Base-by-base conservation (phyloP, 352 stramenopile genomes). In the Phytophthora citricola region DNA sequence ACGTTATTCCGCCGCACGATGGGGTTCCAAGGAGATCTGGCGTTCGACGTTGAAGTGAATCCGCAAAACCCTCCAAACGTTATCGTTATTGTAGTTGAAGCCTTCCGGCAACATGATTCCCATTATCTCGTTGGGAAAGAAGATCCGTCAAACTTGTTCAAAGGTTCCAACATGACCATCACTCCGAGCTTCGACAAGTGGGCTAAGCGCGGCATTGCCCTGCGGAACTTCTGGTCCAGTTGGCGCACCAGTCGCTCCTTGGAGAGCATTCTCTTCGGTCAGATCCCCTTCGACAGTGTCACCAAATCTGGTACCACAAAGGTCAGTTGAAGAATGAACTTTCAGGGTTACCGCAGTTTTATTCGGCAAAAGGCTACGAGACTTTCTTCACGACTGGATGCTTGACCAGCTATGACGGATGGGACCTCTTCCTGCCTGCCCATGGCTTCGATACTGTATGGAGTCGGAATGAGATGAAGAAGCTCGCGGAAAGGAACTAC, bases 361-460 rank as follows among this genome's bases (percentile, higher is more conserved):
- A 84, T 44, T 70, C 75, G 11, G 52, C 68, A 4, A 79, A 84
- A 17, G 79, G 72, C 0, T 85, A 85, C 66, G 74, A 84, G 43
- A 67, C 71, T 0, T 70, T 63, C 12, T 85, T 85, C 54, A 75
- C 71, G 1, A 79, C 79, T 15, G 79, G 79, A 8, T 80, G 62
- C 40, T 56, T 44, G n/a, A 67, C 71, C 8, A 58, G 69, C 34
- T 89, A 84, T 44, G 80, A 89, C 14, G 49, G 76, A 22, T 87
- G 80, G 78, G 57, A 79, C 32, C 36, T 29, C 0, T 89, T 89
- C 40, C 40, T 87, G 9, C 73, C 69, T 11, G 41, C 43, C 0
- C 80, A 89, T 26, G 79, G 79, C n/a, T 87, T 89, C 22, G 77
- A 89, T 5, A 58, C 58, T 0, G 73, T 89, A 34, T 66, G 76